Evolutionary conservation across 345 rosid genomes (phyloP).

Genomic region (Angophora floribunda): DNA sequence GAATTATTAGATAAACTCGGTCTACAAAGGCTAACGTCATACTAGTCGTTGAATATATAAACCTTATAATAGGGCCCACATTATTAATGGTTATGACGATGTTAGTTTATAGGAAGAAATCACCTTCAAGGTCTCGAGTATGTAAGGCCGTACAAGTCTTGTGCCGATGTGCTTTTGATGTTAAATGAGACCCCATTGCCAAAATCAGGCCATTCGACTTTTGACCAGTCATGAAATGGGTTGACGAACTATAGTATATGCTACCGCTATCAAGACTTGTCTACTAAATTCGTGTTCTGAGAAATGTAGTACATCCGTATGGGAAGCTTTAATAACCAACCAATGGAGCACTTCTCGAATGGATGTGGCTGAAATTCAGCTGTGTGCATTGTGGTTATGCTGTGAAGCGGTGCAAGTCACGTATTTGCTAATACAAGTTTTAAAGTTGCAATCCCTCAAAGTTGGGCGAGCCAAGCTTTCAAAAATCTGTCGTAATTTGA

Average conservation of each 20-base stretch:
- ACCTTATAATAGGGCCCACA: not conserved
- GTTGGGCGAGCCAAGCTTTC: not conserved
- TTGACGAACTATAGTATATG: not conserved
- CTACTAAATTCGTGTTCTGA: not conserved
- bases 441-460: not conserved
- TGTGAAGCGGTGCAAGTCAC: not conserved
- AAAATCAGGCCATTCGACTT: not conserved
- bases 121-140: not conserved
- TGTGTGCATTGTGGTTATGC: not conserved
- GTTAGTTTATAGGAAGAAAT: not conserved
- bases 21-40: not conserved
- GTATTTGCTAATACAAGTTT: not conserved
- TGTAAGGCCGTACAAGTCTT: not conserved
- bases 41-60: not conserved
- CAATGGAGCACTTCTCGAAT: not conserved
- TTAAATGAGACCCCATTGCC: not conserved
- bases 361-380: not conserved
- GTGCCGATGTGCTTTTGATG: not conserved
- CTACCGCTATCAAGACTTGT: not conserved
- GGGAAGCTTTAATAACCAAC: not conserved
- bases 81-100: not conserved
- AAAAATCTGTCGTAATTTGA: not conserved
- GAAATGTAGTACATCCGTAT: not conserved
- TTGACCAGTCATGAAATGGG: not conserved
- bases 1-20: not conserved